Conservation (phyloP, 208 protist genomes). For the Wallacemonas sp. region DNA sequence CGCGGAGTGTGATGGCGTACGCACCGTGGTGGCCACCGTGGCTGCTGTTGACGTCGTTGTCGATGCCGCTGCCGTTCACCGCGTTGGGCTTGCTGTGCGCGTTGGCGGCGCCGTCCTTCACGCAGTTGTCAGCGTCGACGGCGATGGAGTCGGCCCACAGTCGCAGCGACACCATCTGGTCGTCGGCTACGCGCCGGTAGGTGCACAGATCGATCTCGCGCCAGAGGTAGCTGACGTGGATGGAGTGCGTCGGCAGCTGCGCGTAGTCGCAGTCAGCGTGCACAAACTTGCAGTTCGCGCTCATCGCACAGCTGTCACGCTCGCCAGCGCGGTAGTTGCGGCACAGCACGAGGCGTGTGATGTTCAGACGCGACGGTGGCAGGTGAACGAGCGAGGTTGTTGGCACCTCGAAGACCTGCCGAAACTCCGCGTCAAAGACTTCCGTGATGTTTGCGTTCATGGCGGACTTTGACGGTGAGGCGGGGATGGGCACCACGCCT, state of each 20-base stretch:
- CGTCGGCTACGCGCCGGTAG: slow-evolving; percentile 34
- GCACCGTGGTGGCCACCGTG: neutral
- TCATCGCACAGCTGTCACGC: slow-evolving; percentile 35
- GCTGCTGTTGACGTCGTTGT: neutral
- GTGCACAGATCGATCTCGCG: slow-evolving; percentile 28
- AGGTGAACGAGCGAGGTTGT: slow-evolving; percentile 27
- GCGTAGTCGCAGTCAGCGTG: slow-evolving; percentile 36
- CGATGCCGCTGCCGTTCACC: neutral
- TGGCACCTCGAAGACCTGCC: slow-evolving; percentile 34
- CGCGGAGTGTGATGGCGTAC: neutral
- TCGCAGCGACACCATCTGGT: slow-evolving; percentile 1
- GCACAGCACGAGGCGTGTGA: slow-evolving; percentile 47
- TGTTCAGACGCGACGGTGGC: slow-evolving; percentile 43
- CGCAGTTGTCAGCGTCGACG: slow-evolving; percentile 10
- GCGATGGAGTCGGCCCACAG: slow-evolving; percentile 8
- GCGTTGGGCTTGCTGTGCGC: neutral
- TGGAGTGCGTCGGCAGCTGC: slow-evolving; percentile 29
- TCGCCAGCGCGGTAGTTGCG: slow-evolving; percentile 42
- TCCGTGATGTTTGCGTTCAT: slow-evolving; percentile 17
- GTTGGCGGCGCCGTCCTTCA: neutral
- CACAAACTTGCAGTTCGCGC: slow-evolving; percentile 49
- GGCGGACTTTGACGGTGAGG: slow-evolving; percentile 13
- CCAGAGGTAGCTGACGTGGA: slow-evolving; percentile 58
- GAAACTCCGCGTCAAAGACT: slow-evolving; percentile 49
- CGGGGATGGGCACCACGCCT: neutral